Percentiles rank a stretch among this genome's conserved stretches.
Evolutionary conservation across 2,329 filamentous ascomycete genomes (phyloP).

Genomic region (Metarhizium humberi): DNA sequence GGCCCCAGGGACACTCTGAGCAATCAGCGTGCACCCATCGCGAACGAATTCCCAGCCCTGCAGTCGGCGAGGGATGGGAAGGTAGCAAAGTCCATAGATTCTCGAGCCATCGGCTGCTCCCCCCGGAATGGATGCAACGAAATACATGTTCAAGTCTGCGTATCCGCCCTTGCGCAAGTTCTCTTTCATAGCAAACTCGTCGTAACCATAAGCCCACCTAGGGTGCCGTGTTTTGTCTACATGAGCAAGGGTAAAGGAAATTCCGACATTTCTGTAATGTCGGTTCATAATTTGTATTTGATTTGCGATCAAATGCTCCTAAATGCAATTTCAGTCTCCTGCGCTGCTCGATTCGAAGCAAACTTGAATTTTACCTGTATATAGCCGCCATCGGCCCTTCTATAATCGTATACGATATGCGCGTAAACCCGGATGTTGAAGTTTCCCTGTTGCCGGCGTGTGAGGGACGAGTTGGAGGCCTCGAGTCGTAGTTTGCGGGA

Average conservation of each 20-base stretch:
- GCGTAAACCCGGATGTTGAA: background rate
- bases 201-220: background rate
- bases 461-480: background rate
- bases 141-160: background rate
- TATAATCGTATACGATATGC: background rate
- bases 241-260: background rate
- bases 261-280: background rate
- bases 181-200: background rate
- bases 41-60: fast-evolving
- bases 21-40: background rate
- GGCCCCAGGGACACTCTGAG: background rate
- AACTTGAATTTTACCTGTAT: background rate
- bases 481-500: background rate
- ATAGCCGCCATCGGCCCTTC: background rate
- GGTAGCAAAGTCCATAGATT: background rate
- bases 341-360: no score
- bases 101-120: background rate
- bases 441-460: background rate
- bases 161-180: background rate
- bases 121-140: background rate
- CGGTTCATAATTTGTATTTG: background rate
- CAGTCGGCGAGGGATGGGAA: background rate
- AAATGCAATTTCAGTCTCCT: background rate
- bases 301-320: fast-evolving
- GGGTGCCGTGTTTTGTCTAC: no score